Base-by-base conservation (phyloP, 495 filamentous ascomycete species). In the Friedmanniomyces endolithicus region DNA sequence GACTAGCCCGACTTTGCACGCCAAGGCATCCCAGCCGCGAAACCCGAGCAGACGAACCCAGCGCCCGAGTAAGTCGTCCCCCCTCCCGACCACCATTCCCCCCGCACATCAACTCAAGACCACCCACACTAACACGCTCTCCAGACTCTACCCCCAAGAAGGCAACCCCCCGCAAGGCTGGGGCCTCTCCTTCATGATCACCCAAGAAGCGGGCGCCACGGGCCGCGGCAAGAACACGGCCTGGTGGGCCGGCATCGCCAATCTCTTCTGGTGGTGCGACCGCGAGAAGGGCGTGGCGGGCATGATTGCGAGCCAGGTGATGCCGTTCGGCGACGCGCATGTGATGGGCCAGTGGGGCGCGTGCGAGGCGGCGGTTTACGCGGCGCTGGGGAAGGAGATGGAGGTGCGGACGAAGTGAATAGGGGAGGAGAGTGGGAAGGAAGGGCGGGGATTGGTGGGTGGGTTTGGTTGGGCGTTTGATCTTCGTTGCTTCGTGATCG, bases 191-290 rank as follows among this genome's bases (percentile, higher is more conserved):
- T 80, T 81, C 60, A 71, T 80, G 66, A 57, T 83, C 44, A 75
- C 66, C 11, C 50, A 52, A 39, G 61, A 64, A 41, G 58, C 62
- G 2, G 63, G 65, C 1, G 56, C 57, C 11, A 80, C 80, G 2
- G 81, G 78, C 0, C 63, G 79, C 50, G 73, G 71, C 0, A 57
- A 48, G 4, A 66, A 68, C 25, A 78, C 77, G 6, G 78, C 55
- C 0, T 71, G 60, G 52, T 83, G 80, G 80, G 73, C 75, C n/a
- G 82, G 82, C 0, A 53, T 84, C 49, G 62, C 77, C 25, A 82
- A 84, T 64, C 47, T 77, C 41, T 83, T 72, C 58, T 84, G 80
- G 80, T 83, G 75, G 75, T 68, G 65, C 37, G 81, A 83, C 66
- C 67, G 75, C 4, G 76, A 77, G 60, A 75, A 71, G 48, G 80